phyloP scores from a whole-genome alignment of 768 basidiomycete genomes.

The Flagelloscypha sp. region DNA sequence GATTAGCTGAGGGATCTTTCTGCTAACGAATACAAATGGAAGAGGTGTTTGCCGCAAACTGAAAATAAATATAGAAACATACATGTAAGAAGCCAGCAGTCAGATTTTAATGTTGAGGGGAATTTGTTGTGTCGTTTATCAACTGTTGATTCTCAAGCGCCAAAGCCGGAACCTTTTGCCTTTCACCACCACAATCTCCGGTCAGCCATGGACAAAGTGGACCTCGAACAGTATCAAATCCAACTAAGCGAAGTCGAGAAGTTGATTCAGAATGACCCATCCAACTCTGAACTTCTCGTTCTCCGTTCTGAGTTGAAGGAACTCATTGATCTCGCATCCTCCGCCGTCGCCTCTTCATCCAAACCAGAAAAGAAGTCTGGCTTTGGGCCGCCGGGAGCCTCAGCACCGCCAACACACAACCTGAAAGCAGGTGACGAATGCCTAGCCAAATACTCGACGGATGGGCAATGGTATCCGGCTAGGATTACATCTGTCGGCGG shows the following conservation, averaged over 20 bases:
- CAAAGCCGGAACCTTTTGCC: too few species aligned
- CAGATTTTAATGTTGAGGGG: too few species aligned
- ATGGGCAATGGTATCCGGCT: slow-evolving; percentile 83
- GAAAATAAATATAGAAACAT: too few species aligned
- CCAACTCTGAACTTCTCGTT: slow-evolving; percentile 62
- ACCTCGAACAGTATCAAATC: slow-evolving; percentile 85
- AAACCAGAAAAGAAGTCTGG: slow-evolving; percentile 56
- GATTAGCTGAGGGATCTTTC: slow-evolving; percentile 25
- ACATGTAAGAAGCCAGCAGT: too few species aligned
- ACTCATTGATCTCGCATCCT: slow-evolving; percentile 75
- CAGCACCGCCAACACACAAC: slow-evolving; percentile 41
- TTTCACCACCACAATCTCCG: too few species aligned
- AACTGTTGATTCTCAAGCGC: too few species aligned
- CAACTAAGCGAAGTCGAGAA: slow-evolving; percentile 84
- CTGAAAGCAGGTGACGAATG: slow-evolving; percentile 83
- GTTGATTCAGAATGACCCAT: slow-evolving; percentile 67
- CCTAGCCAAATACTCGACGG: slow-evolving; percentile 77
- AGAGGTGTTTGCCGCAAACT: not conserved
- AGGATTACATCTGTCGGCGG: slow-evolving; percentile 82
- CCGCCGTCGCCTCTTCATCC: slow-evolving; percentile 55
- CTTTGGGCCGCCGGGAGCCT: too few species aligned
- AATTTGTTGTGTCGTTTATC: too few species aligned
- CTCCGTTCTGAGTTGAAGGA: slow-evolving; percentile 73
- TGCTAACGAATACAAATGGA: slow-evolving; percentile 1
- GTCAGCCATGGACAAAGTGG: slow-evolving; percentile 57